Base-by-base conservation (phyloP, 2,329 filamentous ascomycete genomes). In the Trematosphaeria pertusa region DNA sequence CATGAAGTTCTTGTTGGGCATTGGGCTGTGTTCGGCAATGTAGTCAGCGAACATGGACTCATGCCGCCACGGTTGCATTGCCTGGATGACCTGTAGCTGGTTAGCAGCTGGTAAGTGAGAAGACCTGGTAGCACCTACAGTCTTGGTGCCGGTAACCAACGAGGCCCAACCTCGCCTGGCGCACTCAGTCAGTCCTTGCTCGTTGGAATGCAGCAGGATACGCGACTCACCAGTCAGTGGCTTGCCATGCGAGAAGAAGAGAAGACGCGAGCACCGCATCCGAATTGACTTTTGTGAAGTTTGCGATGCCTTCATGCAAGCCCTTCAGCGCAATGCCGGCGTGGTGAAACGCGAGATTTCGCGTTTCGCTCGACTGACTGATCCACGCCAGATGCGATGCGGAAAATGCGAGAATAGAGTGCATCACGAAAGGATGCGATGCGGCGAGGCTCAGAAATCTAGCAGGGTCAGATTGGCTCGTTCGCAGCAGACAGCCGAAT, bases 211-310 rank as follows among this genome's bases (percentile, higher is more conserved):
- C 37, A 19, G 10, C 35, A 32, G 17, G 26, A 28, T 10, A 7
- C 12, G 4, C 14, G 14, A 15, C 87, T 79, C 81, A 95, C 93
- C 92, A 97, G 77, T 97, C 93, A 50, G 87, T 94, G 45, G 91
- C 89, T 76, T 97, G 93, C 92, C 94, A 97, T 28, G 92, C 95
- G 38, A 99, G 81, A 37, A 97, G 83, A 34, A 97, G 85, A 19
- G 93, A 97, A 22, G 92, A 90, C 19, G 92, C 93, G 43, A 99
- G 81, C 52, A 97, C 87, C 33, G 92, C 91, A 73, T 99, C 93
- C 2, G 91, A 93, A 51, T 91, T 96, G 41, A 88, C 85, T 61
- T 85, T 86, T 2, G 89, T 95, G 73, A 97, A 97, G 15, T 82
- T 81, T 34, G 86, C 85, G 59, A 97, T 92, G 20, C 91, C 91